Base-by-base conservation (phyloP, 306 rosid species). In the Vachellia pachyceras region DNA sequence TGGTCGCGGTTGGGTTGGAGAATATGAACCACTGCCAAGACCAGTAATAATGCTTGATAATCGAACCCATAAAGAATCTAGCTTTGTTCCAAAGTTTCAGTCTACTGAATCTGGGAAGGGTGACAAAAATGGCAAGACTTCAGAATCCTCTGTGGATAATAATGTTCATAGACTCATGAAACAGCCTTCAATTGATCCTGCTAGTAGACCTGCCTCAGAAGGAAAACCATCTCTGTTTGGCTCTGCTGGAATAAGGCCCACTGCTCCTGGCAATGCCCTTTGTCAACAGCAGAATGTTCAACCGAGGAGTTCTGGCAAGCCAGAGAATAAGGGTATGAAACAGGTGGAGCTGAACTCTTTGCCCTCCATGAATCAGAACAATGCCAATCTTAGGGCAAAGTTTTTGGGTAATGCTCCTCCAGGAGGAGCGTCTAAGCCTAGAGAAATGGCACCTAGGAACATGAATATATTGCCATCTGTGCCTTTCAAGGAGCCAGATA, bases 1-100 rank as follows among this genome's bases (percentile, higher is more conserved):
- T 77, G 98, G 98, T 25, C 91, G 94, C 37, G 99, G 99, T 82
- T 96, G 98, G 99, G 99, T 96, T 49, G 99, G 96, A 82, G 99
- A 96, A 69, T 96, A 92, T 35, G 99, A 96, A 86, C 99, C 99
- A 4, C 97, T 92, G 82, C 98, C 97, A 58, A 93, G 97, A 58
- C 98, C 99, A 22, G 94, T 92, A 73, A 83, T 93, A 77, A 82
- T 87, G 92, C 85, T 96, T 25, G 90, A 87, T 83, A 91, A 80
- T 52, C 81, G 78, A 78, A 57, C 66, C 60, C 97, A 84, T 69
- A 88, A 88, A 82, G 92, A 88, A 50, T 74, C 91, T 81, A 79
- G 78, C 89, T 79, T 88, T 52, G 69, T 36, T 64, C 52, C 84
- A 14, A 87, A 82, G 84, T 67, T 65, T 75, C 89, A 79, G 74